Base-by-base conservation (phyloP, 2,329 filamentous ascomycete species). In the Epichloe hybrida region DNA sequence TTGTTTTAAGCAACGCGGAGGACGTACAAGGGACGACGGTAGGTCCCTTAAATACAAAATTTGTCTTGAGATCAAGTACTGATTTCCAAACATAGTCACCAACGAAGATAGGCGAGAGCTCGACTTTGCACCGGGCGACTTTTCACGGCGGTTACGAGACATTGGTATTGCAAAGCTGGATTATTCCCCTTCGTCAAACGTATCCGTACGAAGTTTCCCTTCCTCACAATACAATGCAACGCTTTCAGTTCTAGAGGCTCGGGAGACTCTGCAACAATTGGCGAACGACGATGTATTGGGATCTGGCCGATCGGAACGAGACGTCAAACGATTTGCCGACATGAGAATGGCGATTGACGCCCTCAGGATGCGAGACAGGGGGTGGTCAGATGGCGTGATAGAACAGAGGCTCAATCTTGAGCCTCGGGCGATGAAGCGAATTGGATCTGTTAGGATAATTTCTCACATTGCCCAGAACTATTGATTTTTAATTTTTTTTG, bases 291-390 rank as follows among this genome's bases (percentile, higher is more conserved):
- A 50, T n/a, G n/a, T 38, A 4, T 27, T 13, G 31, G 36, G 20
- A n/a, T 5, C 13, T 12, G 46, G 35, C 15, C 23, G 23, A 35
- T 23, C 36, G 13, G 36, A 8, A 34, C 20, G 45, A 21, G 34
- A 40, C 3, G 20, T 35, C 4, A 49, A 23, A 23, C 50, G 50
- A 15, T 52, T 52, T 44, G 50, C 20, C 4, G 46, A 52, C n/a
- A 52, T 52, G 36, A 52, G 50, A 38, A 49, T 42, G 11, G 13
- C 44, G 6, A 42, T 46, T 8, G 12, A 37, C 27, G 50, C 46
- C 17, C 17, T 52, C n/a, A 40, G 23, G 6, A 52, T 52, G 50
- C 50, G 46, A 37, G 27, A 49, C 15, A 46, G 8, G 5, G 50
- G 50, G 20, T 23, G 37, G 23, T 15, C 46, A n/a, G 31, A 42